Conservation (phyloP, 805 yeast genomes). For the Candida wancherniae region DNA sequence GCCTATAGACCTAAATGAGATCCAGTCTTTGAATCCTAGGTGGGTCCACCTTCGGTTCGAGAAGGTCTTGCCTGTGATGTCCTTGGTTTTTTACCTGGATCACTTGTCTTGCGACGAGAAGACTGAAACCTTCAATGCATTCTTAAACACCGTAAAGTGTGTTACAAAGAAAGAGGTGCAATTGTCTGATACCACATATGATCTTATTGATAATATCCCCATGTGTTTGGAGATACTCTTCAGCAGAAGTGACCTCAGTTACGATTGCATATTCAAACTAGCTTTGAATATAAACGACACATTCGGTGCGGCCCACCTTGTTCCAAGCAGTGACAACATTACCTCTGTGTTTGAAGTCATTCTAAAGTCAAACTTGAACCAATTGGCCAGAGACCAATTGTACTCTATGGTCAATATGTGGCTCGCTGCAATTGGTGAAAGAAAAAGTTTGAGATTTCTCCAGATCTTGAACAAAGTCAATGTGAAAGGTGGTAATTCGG, state of each 20-base stretch:
- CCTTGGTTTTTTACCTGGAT: constrained; percentile 22
- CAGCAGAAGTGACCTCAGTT: constrained; percentile 13
- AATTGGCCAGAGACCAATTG: constrained; percentile 9
- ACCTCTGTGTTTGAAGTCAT: constrained; percentile 11
- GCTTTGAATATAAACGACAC: constrained; percentile 29
- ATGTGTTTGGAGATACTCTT: constrained; percentile 21
- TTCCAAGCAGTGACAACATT: constrained; percentile 8
- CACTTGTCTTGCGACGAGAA: constrained; percentile 22
- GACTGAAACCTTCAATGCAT: constrained; percentile 19
- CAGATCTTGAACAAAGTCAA: constrained; percentile 14
- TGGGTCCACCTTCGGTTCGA: constrained; percentile 34
- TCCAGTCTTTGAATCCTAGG: constrained; percentile 26
- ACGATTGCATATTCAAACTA: constrained; percentile 20
- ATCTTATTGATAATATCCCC: constrained; percentile 31
- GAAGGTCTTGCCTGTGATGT: constrained; percentile 24
- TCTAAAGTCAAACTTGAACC: constrained; percentile 2
- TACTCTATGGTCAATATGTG: constrained; percentile 15
- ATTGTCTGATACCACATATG: constrained; percentile 26
- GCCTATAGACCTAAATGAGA: constrained; percentile 25
- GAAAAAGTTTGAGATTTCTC: constrained; percentile 17
- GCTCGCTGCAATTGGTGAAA: constrained; percentile 16
- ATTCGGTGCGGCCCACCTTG: constrained; percentile 24
- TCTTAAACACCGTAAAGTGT: constrained; percentile 23
- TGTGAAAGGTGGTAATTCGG: constrained; percentile 4
- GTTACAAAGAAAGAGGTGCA: constrained; percentile 28